Evolutionary conservation across 345 rosid genomes (phyloP).

Genomic region (Gossypium longicalyx): DNA sequence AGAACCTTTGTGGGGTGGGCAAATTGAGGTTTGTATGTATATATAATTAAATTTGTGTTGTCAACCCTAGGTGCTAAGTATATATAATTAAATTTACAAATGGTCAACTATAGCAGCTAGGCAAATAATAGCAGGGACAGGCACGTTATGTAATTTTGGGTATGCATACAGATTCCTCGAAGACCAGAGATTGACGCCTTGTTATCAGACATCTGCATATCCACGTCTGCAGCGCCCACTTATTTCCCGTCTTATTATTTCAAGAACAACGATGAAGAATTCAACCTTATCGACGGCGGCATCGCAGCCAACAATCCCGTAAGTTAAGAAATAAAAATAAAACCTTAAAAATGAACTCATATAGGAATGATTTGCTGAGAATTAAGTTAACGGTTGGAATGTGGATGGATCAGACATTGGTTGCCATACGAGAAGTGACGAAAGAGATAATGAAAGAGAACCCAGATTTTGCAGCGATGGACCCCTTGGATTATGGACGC

Average conservation of each 20-base stretch:
- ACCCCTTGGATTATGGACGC: constrained; percentile 43
- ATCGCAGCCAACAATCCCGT: constrained; percentile 73
- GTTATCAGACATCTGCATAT: constrained; percentile 60
- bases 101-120: no score
- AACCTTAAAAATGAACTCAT: not conserved
- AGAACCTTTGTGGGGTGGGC: no score
- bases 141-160: not conserved
- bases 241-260: constrained; percentile 55
- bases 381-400: not conserved
- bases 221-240: constrained; percentile 79
- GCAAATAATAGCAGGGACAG: no score
- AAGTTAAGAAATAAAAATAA: not conserved
- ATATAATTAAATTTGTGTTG: no score
- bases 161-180: constrained; percentile 22
- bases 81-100: no score
- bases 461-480: constrained; percentile 36
- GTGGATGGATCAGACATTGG: constrained; percentile 40
- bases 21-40: no score
- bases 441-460: constrained; percentile 44
- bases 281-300: constrained; percentile 71
- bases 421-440: constrained; percentile 57
- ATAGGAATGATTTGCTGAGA: no score
- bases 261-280: constrained; percentile 35
- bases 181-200: constrained; percentile 42
- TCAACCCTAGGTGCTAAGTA: no score